Base-by-base conservation (phyloP, 495 filamentous ascomycete genomes). In the Neurospora sp. region DNA sequence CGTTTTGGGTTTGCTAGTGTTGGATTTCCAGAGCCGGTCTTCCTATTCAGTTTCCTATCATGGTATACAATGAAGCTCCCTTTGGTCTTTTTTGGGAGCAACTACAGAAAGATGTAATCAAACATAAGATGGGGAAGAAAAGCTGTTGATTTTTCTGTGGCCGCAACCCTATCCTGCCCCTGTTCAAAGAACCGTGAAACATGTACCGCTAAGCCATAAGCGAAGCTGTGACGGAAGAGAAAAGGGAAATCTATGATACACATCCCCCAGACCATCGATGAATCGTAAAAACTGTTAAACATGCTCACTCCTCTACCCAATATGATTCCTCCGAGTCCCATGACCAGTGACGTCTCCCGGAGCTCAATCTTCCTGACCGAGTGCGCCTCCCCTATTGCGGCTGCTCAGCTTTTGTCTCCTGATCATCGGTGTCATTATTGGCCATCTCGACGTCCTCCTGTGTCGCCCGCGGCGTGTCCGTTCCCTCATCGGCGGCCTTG, bases 381-480 rank as follows among this genome's bases (percentile, higher is more conserved):
- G 68, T 38, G 22, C 68, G 68, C n/a, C 44, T 41, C 40, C 10
- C 27, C 44, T 71, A 71, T 68, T 71, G 31, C 70, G 44, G n/a
- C 74, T 78, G 75, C n/a, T 79, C 79, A 9, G 70, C 70, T 53
- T 78, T 76, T 31, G 80, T 81, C 75, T 81, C 80, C 70, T 79
- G 77, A 18, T 65, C 44, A 38, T 82, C 81, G 7, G 78, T 79
- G 68, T 81, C 81, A 44, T 83, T 80, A 31, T 81, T 78, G 12
- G 40, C 77, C 84, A 85, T 85, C 75, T 85, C 81, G 9, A 83
- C 78, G 72, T 85, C 84, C 71, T 84, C 82, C 71, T 82, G 79
- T 45, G 73, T 71, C 44, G 71, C 70, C 70, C 70, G 71, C 27
- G 74, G 69, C 20, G 73, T 74, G 4, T 69, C 73, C 7, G 71